Evolutionary conservation across 2,329 filamentous ascomycete genomes (phyloP).

Genomic region (Dactylellina cionopaga): DNA sequence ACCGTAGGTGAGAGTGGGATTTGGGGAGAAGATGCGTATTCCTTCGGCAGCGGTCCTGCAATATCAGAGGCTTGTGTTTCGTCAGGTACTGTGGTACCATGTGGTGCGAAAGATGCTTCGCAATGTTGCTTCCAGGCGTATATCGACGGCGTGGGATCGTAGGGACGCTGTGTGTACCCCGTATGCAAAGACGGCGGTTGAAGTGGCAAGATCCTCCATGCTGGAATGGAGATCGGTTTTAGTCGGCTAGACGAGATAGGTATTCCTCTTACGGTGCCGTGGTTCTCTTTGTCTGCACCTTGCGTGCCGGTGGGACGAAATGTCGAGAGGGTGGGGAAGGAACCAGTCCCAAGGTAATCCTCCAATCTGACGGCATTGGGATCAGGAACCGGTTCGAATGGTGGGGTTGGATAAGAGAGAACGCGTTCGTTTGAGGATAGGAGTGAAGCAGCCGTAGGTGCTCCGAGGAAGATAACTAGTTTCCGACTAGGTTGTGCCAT

Average conservation of each 20-base stretch:
- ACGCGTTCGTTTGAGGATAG: constrained; percentile 17
- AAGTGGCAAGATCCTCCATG: constrained; percentile 25
- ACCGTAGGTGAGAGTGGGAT: constrained; percentile 4
- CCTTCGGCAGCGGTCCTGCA: background rate
- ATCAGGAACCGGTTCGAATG: constrained; percentile 24
- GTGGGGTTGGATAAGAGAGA: constrained; percentile 21
- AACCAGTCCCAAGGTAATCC: constrained; percentile 22
- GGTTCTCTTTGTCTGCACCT: background rate
- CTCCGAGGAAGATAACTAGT: constrained; percentile 25
- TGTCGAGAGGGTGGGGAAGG: constrained; percentile 19
- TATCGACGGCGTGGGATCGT: constrained; percentile 40
- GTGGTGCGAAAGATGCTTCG: constrained; percentile 2
- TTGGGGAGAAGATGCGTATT: background rate
- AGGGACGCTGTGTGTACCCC: constrained; percentile 25
- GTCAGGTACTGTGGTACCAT: background rate
- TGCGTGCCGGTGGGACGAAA: constrained; percentile 3
- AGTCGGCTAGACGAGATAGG: constrained; percentile 5
- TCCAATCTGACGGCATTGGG: constrained; percentile 9
- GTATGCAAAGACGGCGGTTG: constrained; percentile 19
- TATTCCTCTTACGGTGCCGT: background rate
- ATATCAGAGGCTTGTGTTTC: background rate
- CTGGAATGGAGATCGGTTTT: constrained; percentile 12
- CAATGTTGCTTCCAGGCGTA: constrained; percentile 34
- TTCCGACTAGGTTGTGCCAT: constrained; percentile 9
- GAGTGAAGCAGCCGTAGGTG: constrained; percentile 9